Base-by-base conservation (phyloP, 2,329 filamentous ascomycete genomes). In the Colletotrichum tropicale region DNA sequence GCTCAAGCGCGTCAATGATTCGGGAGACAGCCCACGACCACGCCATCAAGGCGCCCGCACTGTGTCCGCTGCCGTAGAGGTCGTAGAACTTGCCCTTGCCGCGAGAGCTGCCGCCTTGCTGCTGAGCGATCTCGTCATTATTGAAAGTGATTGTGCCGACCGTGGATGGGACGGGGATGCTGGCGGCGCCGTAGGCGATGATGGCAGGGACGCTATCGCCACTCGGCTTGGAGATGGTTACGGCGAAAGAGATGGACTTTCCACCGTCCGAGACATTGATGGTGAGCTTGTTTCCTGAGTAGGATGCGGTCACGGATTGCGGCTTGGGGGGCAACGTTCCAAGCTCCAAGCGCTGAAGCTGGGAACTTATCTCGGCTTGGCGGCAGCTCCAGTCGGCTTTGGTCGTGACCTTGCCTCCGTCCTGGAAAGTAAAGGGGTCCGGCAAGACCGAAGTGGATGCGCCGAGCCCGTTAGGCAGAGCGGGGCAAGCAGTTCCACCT, bases 21-120 rank as follows among this genome's bases (percentile, higher is more conserved):
- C 87, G 87, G 38, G 84, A 85, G 4, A 88, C 86, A 28, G 84
- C 88, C 88, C 88, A 89, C 0, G 88, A 86, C 88, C 88, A 89
- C 8, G 88, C 87, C 36, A 85, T 88, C 73, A 88, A 81, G 15
- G 87, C 87, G 55, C 87, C 87, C 8, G 87, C 87, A 15, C 82
- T 84, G 79, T 87, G 84, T 8, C 81, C 76, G 48, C 83, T 83
- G n/a, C 87, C 87, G 79, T 89, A 88, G 6, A 89, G 80, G 62
- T 87, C 84, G 81, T 87, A 90, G 81, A 89, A 89, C 72, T 86
- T 85, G 73, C 88, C 88, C 73, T 84, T 81, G 26, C 87, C 88
- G 64, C 87, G 87, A 69, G 86, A 87, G 43, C 78, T 79, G 71
- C 87, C 85, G 62, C 82, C 82, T 16, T 71, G 68, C 34, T 77